Base-by-base conservation (phyloP, 2,329 filamentous ascomycete species). In the Epichloe sylvatica region DNA sequence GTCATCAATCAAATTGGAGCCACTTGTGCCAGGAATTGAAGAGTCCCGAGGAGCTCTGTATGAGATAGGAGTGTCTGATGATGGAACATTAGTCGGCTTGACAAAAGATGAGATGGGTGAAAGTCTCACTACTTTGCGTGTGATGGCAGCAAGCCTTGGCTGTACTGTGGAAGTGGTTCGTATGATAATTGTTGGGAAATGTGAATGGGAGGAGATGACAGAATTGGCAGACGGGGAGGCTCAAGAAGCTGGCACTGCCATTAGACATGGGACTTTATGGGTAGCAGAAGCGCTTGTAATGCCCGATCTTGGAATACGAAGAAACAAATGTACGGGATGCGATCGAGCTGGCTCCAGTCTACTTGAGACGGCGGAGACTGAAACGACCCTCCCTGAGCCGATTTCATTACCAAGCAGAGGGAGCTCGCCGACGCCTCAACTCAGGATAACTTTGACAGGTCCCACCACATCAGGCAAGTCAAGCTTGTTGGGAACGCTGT, bases 61-160 rank as follows among this genome's bases (percentile, higher is more conserved):
- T 59, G 91, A 98, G 65, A 94, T 98, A 64, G 92, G 92, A 0
- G 89, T 98, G 9, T 85, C 90, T 30, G 92, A 98, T 64, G 89
- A 97, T 68, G 92, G 92, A 7, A 88, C 84, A 0, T 81, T 98
- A 51, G 80, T 95, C 40, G 92, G 92, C 0, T 72, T 98, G 44
- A 86, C 87, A 2, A 81, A 86, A 55, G 89, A 96, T 61, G 92
- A 98, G 66, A 79, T 98, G 74, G 80, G 91, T 53, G 91, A 97
- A 66, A 96, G 89, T 62, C 73, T 97, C 53, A 77, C 77, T 40
- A 96, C 90, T 51, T 69, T 98, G 37, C 80, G 82, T 53, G 81
- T 86, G 46, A 98, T 98, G 91, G 91, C 92, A 37, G 85, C 87
- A 11, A 94, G 88, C 62, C 69, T 98, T 45, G 91, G 92, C 5